Base-by-base conservation (phyloP, 345 rosid species). In the Hirschfeldia incana region DNA sequence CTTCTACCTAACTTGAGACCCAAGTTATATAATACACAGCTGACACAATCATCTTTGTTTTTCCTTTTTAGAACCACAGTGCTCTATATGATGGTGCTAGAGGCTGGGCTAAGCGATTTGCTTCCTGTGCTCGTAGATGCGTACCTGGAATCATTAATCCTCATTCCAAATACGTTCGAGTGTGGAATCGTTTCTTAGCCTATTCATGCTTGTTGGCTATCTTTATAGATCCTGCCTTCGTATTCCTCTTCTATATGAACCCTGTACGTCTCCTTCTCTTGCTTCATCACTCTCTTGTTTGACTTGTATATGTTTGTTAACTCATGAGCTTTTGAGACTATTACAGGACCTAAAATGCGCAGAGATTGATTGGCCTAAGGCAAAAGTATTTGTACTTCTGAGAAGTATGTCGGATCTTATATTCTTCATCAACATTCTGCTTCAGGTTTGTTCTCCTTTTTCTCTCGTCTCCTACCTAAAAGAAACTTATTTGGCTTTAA, bases 101-200 rank as follows among this genome's bases (percentile, higher is more conserved):
- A 86, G 92, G 98, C 15, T 91, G 98, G 91, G 92, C 88, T 39
- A 90, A 76, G 78, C 76, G 89, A 72, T 76, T 85, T 66, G 30
- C 75, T 32, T 78, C 91, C 13, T 83, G 36, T 85, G 9, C 87
- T 62, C 28, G 21, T 57, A 70, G 66, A 17, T 74, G 68, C 82
- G 53, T 90, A 80, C 92, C 87, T 61, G 85, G 91, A 37, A 88
- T 94, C 81, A 86, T 91, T 91, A 94, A 94, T 83, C 97, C 98
- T 82, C 97, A 94, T 79, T 58, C 88, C 26, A 79, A 78, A 84
- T 57, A 70, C 65, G 88, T 94, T 82, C 94, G 88, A 74, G 61
- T 8, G 4, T 94, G 97, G 97, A 86, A 84, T 83, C 77, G 88
- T 60, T 87, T 88, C 78, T 90, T 91, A 76, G 92, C 87, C 39